Evolutionary conservation across 805 yeast genomes (phyloP).

Genomic region (Kuraishia hungarica): DNA sequence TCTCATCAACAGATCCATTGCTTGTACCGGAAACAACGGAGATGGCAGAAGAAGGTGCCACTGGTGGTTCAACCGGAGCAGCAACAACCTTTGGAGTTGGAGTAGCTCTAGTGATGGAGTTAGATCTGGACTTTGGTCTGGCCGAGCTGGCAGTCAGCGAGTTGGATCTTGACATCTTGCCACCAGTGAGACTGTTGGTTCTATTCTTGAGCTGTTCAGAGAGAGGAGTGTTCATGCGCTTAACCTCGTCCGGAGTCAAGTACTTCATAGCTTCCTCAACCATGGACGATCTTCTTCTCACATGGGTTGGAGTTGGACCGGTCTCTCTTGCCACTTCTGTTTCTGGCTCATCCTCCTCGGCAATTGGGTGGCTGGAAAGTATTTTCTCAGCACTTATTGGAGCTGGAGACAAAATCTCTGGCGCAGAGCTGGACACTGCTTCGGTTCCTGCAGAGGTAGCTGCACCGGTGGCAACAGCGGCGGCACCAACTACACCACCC

Average conservation of each 20-base stretch:
- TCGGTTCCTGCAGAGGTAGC: constrained; percentile 14
- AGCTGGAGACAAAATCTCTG: constrained; percentile 1
- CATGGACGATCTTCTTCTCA: constrained; percentile 19
- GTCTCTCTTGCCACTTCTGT: constrained; percentile 5
- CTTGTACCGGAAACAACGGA: background rate
- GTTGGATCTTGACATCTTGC: constrained; percentile 10
- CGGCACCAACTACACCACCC: constrained; percentile 8
- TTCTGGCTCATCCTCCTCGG: constrained; percentile 9
- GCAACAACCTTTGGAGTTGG: background rate
- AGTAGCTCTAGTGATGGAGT: constrained; percentile 7
- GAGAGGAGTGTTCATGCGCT: constrained; percentile 20
- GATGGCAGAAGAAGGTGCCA: background rate
- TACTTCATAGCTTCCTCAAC: constrained; percentile 21
- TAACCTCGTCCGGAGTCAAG: constrained; percentile 17
- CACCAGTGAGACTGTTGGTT: constrained; percentile 31
- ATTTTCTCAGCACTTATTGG: background rate
- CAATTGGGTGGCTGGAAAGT: constrained; percentile 5
- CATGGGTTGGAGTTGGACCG: constrained; percentile 6
- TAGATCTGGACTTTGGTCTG: constrained; percentile 10
- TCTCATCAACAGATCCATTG: background rate
- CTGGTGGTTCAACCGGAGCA: background rate
- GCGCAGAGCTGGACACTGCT: constrained; percentile 9
- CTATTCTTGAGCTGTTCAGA: constrained; percentile 16
- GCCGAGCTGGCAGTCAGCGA: constrained; percentile 6
- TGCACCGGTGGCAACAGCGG: constrained; percentile 11